Conservation (phyloP, 257 asterid species). For the Verbena officinalis region DNA sequence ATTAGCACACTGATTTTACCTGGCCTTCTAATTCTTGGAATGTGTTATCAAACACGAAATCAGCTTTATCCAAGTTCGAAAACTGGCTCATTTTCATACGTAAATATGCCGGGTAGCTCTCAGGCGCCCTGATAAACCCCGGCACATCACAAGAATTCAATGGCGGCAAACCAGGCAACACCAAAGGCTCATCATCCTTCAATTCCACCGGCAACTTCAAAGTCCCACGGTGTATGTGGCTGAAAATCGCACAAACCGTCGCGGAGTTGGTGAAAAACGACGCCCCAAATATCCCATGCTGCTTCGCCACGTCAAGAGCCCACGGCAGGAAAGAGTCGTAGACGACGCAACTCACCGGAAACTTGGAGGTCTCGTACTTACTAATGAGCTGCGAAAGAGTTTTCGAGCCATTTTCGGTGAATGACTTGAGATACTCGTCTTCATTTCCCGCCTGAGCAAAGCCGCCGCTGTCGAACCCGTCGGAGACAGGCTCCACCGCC, state of each 20-base stretch:
- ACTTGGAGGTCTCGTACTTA: conserved; percentile 28
- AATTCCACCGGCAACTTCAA: conserved; percentile 49
- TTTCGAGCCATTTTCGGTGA: conserved; percentile 50
- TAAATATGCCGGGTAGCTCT: conserved; percentile 70
- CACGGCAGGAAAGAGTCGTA: conserved; percentile 73
- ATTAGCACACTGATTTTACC: conserved; percentile 36
- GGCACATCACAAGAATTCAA: conserved; percentile 55
- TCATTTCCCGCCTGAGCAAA: conserved; percentile 29
- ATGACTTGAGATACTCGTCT: conserved; percentile 38
- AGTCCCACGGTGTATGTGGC: conserved; percentile 45
- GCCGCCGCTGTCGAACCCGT: conserved; percentile 58
- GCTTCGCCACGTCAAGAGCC: conserved; percentile 72
- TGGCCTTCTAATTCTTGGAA: conserved; percentile 52
- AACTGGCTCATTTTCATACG: conserved; percentile 66
- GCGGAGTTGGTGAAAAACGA: conserved; percentile 71
- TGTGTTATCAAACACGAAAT: conserved; percentile 56
- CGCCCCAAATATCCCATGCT: conserved; percentile 52
- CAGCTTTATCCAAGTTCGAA: conserved; percentile 53
- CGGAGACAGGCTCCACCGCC: conserved; percentile 56
- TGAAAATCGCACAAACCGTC: conserved; percentile 54
- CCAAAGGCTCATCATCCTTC: conserved; percentile 31
- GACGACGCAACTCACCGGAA: conserved; percentile 48
- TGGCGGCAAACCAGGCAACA: conserved; percentile 63
- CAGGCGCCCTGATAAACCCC: conserved; percentile 51
- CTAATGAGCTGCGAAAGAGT: conserved; percentile 42